Base-by-base conservation (phyloP, 352 stramenopile genomes). In the Globisporangium paroecandrum region DNA sequence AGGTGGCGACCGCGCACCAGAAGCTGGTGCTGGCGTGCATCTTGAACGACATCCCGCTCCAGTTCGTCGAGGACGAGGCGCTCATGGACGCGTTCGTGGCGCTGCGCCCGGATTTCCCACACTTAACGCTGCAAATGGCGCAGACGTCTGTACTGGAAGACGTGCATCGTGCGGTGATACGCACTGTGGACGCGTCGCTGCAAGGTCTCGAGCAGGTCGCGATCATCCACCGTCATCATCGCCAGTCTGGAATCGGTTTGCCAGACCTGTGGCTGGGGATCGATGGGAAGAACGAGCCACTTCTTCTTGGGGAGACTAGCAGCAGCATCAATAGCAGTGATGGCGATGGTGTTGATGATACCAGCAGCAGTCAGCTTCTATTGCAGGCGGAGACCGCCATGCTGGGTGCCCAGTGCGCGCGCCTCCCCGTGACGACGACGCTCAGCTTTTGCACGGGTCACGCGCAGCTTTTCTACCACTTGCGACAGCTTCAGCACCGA, bases 1-100 rank as follows among this genome's bases (percentile, higher is more conserved):
- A 73, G 25, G 65, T 62, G 13, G 58, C 63, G 38, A 51, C 34
- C 5, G 71, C 80, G 62, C 69, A 81, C 29, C 75, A 80, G 43
- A 69, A 82, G 36, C 66, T 87, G 38, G 75, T 79, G 57, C 70
- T 85, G 8, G 75, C 79, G 34, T 83, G 73, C 62, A 66, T 87
- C 27, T 53, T 81, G 41, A 70, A 78, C 55, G 65, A 75, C 38
- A 66, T 80, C 20, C 75, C 75, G 18, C 57, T 77, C 8, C 13
- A 22, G 54, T 77, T 87, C 10, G 54, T 87, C 25, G 77, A 83
- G 34, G 75, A 83, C 65, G 71, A 72, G 29, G 62, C 75, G 47
- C 62, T 87, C 47, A 54, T 59, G 25, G 69, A 77, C 54, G 79
- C 77, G 53, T 67, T 87, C 13, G 53, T 49, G 43, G 27, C 75